These are phyloP conservation scores for Carpinus viminea DNA, from an alignment of 306 rosid genomes.

Conservation along the genomic window DNA sequence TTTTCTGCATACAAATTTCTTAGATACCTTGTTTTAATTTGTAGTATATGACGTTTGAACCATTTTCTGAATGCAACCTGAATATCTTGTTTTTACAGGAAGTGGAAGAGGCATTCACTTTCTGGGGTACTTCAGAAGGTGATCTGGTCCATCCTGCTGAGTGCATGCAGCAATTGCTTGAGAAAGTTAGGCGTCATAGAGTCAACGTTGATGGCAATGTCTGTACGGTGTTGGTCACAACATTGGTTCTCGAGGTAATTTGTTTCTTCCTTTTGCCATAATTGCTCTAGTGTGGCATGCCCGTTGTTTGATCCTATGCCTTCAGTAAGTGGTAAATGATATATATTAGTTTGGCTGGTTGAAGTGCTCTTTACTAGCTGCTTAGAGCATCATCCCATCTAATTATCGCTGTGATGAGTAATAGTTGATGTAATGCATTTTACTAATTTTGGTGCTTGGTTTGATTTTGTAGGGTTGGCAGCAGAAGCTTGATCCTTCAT, in stretches of 20 bases:
- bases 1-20: not conserved
- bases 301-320: not conserved
- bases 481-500: slow-evolving; percentile 89
- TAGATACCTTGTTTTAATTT: not conserved
- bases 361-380: not conserved
- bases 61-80: slow-evolving; percentile 9
- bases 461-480: slow-evolving; percentile 85
- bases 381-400: not conserved
- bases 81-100: slow-evolving; percentile 56
- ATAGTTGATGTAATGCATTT: slow-evolving; percentile 18
- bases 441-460: slow-evolving; percentile 24
- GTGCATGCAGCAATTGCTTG: slow-evolving; percentile 96
- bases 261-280: slow-evolving; percentile 14
- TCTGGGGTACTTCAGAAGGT: slow-evolving; percentile 98
- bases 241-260: slow-evolving; percentile 88
- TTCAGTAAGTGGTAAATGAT: not conserved
- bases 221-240: slow-evolving; percentile 96
- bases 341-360: not conserved
- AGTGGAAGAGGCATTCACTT: slow-evolving; percentile 70
- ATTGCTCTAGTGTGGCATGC: slow-evolving; percentile 12
- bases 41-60: slow-evolving; percentile 11
- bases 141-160: slow-evolving; percentile 96
- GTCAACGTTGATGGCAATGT: slow-evolving; percentile 98
- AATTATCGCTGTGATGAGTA: not conserved
- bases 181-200: slow-evolving; percentile 92